Conservation (phyloP, 208 protist genomes). For the Trypanosoma scelopori region DNA sequence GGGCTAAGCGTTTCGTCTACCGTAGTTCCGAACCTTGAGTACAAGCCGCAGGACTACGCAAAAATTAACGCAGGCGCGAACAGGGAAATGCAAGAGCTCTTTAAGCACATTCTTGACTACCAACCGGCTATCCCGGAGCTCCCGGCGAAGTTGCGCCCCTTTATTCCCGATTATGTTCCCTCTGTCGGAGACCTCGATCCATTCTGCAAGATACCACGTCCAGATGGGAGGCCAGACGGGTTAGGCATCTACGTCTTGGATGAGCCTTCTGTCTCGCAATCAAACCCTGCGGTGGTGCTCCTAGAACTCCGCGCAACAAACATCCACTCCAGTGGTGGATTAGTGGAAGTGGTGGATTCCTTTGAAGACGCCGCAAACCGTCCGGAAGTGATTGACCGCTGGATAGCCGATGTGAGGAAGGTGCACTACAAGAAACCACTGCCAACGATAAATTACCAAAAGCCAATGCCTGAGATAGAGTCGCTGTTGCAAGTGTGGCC, state of each 20-base stretch:
- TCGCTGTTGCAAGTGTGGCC: constrained; percentile 95
- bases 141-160: constrained; percentile 95
- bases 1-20: constrained; percentile 25
- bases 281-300: constrained; percentile 93
- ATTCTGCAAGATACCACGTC: constrained; percentile 96
- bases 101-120: constrained; percentile 94
- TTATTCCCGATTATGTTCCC: constrained; percentile 98
- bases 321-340: constrained; percentile 44
- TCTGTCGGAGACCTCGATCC: constrained; percentile 96
- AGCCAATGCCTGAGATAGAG: constrained; percentile 97
- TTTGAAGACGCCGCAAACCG: constrained; percentile 96
- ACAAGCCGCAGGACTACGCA: constrained; percentile 90
- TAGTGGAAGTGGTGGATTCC: constrained; percentile 85
- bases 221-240: constrained; percentile 89
- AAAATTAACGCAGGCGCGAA: constrained; percentile 81
- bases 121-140: constrained; percentile 93
- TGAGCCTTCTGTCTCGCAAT: constrained; percentile 95
- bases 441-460: constrained; percentile 95
- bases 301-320: constrained; percentile 88
- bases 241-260: constrained; percentile 95
- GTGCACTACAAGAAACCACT: constrained; percentile 95
- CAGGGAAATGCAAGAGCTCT: constrained; percentile 95
- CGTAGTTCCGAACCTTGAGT: constrained; percentile 46
- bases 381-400: constrained; percentile 92
- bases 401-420: constrained; percentile 96